phyloP scores from a whole-genome alignment of 306 rosid species.

The Cucumis melo region DNA sequence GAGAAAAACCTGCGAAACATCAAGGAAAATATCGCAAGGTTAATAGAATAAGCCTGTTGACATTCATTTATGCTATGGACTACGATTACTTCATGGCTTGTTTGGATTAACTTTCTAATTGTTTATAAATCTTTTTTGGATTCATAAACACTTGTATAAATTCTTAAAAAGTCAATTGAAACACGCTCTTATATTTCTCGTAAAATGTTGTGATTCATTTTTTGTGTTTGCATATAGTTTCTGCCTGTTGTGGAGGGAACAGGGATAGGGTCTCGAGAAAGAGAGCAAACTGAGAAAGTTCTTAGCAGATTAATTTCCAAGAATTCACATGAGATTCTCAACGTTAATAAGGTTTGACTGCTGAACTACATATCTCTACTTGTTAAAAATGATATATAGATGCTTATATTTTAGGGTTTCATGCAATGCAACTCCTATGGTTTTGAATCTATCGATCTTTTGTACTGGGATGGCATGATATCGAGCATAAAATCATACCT shows the following conservation, averaged over 20 bases:
- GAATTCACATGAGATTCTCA: conserved; percentile 72
- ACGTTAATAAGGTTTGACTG: conserved; percentile 50
- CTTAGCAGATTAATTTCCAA: conserved; percentile 72
- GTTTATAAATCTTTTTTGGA: too few relatives aligned
- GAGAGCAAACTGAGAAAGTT: conserved; percentile 73
- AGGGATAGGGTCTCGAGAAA: conserved; percentile 50
- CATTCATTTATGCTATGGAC: not conserved
- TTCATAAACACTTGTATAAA: too few relatives aligned
- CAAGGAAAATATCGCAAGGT: conserved; percentile 87
- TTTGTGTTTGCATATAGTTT: conserved; percentile 35
- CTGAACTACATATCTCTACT: not conserved
- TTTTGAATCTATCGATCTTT: not conserved
- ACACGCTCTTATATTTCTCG: not conserved
- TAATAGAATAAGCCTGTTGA: conserved; percentile 7
- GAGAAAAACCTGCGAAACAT: conserved; percentile 73
- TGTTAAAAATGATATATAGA: not conserved
- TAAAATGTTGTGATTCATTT: not conserved
- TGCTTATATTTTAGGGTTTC: not conserved
- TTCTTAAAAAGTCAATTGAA: too few relatives aligned
- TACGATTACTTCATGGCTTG: too few relatives aligned
- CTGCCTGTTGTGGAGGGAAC: conserved; percentile 70
- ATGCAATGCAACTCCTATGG: not conserved
- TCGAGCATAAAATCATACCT: not conserved
- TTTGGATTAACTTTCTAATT: too few relatives aligned
- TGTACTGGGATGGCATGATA: not conserved